Conservation (phyloP, 805 yeast species). For the Wickerhamiella domercqiae region DNA sequence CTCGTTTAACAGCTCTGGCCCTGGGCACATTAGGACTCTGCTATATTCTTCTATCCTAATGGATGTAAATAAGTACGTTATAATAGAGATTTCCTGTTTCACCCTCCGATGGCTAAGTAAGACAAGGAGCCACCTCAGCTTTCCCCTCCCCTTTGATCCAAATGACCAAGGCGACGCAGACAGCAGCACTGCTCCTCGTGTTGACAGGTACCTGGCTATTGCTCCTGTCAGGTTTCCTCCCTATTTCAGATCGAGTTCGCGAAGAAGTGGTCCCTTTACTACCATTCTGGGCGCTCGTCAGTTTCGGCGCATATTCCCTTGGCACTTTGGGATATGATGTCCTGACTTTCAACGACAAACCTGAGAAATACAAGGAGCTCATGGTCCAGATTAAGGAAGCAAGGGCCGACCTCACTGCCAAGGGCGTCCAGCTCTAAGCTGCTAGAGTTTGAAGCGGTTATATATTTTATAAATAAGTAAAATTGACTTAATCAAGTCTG, state of each 20-base stretch:
- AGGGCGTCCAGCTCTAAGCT: constrained; percentile 29
- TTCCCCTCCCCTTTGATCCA: too few relatives aligned
- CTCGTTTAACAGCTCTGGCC: background rate
- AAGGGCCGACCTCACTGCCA: constrained; percentile 36
- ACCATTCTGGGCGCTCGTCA: constrained; percentile 56
- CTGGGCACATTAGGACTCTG: background rate
- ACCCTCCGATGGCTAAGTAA: too few relatives aligned
- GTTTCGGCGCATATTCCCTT: constrained; percentile 55
- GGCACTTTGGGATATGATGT: constrained; percentile 57
- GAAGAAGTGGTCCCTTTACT: constrained; percentile 45
- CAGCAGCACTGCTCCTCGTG: background rate
- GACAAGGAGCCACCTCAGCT: too few relatives aligned
- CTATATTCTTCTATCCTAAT: background rate
- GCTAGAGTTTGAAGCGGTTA: too few relatives aligned
- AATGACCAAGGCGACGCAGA: background rate
- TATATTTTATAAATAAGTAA: background rate
- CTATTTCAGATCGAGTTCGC: constrained; percentile 34
- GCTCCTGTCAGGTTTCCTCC: constrained; percentile 37
- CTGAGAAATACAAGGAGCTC: constrained; percentile 48
- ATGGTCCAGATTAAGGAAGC: constrained; percentile 47
- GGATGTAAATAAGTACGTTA: background rate
- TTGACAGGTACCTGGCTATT: constrained; percentile 29
- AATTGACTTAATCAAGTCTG: constrained; percentile 1
- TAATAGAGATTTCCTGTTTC: background rate
- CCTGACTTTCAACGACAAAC: constrained; percentile 53